These are phyloP conservation scores for Eucalyptus paniculata DNA, from an alignment of 345 rosid species.

Conservation along the genomic window DNA sequence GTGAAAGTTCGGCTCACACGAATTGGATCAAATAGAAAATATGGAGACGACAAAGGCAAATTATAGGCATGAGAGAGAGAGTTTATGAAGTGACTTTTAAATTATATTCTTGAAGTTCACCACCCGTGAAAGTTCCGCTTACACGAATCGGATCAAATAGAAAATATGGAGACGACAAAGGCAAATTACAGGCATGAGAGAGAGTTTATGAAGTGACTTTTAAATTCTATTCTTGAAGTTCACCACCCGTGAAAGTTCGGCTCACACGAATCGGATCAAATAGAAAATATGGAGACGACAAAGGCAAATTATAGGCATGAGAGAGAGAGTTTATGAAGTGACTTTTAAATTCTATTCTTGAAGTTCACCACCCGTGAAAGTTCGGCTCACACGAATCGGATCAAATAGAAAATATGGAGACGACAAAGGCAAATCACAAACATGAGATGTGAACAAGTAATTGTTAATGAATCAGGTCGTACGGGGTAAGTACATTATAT, in stretches of 20 bases:
- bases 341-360: background rate
- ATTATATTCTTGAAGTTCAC: background rate
- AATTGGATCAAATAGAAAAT: no score
- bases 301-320: background rate
- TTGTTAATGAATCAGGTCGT: background rate
- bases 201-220: background rate
- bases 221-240: background rate
- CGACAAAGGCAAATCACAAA: background rate
- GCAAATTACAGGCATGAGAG: background rate
- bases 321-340: background rate
- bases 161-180: background rate
- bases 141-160: background rate
- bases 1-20: no score
- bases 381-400: fast-evolving
- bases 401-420: background rate
- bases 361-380: background rate
- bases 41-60: no score
- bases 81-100: background rate
- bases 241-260: background rate
- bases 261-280: background rate
- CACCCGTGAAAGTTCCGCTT: background rate
- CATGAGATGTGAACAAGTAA: background rate
- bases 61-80: background rate
- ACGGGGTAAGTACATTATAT: background rate
- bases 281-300: background rate